A percentile compares a stretch with the other conserved stretches of the same genome.
Evolutionary conservation across 2,329 filamentous ascomycete genomes (phyloP).

Genomic region (Verticillium dahliae): DNA sequence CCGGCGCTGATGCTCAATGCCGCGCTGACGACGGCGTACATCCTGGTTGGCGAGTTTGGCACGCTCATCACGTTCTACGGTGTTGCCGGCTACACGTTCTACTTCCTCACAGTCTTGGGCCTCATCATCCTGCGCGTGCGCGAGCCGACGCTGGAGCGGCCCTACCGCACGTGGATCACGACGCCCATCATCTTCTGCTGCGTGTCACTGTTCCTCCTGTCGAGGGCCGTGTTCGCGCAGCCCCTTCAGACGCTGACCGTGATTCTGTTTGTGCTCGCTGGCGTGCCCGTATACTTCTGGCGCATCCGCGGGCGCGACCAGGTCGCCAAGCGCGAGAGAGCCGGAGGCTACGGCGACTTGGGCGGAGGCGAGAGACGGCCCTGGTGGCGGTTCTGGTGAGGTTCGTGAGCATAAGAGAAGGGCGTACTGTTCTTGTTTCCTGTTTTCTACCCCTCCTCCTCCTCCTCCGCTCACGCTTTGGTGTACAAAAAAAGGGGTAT

Average conservation of each 20-base stretch:
- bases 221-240: slow-evolving; percentile 81
- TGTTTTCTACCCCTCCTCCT: neutral
- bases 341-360: slow-evolving; percentile 17
- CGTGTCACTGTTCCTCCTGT: slow-evolving; percentile 87
- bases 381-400: slow-evolving; percentile 58
- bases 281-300: slow-evolving; percentile 86
- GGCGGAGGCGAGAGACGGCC: slow-evolving; percentile 20
- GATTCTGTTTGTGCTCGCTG: slow-evolving; percentile 73
- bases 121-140: slow-evolving; percentile 83
- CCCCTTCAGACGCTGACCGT: slow-evolving; percentile 87
- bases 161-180: slow-evolving; percentile 93
- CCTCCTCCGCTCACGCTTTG: neutral
- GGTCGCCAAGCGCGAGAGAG: slow-evolving; percentile 33
- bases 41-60: slow-evolving; percentile 80
- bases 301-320: slow-evolving; percentile 63
- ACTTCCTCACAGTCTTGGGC: slow-evolving; percentile 90
- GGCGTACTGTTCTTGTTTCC: neutral
- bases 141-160: slow-evolving; percentile 81
- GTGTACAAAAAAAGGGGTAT: neutral
- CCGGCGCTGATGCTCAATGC: slow-evolving; percentile 83
- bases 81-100: slow-evolving; percentile 94
- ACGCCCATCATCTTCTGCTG: slow-evolving; percentile 98
- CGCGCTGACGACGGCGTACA: slow-evolving; percentile 66
- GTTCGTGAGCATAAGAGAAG: too few relatives aligned
- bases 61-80: slow-evolving; percentile 96